phyloP scores from a whole-genome alignment of 495 filamentous ascomycete species.

The Rostrohypoxylon terebratum region DNA sequence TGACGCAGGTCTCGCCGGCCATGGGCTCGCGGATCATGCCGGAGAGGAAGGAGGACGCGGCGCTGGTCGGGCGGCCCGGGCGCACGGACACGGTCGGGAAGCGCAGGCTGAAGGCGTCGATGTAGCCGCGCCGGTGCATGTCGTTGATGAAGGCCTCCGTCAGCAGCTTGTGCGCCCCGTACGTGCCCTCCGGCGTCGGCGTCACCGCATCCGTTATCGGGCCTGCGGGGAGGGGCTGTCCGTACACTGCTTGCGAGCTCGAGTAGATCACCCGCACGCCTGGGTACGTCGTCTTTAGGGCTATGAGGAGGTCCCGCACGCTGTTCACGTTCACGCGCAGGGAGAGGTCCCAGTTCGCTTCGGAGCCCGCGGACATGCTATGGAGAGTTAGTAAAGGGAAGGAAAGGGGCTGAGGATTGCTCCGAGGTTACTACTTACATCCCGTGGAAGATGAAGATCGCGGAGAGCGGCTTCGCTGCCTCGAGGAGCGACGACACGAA shows the following conservation, averaged over 20 bases:
- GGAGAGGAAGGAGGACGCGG: slow-evolving; percentile 78
- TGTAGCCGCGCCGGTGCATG: slow-evolving; percentile 74
- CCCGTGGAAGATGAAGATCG: slow-evolving; percentile 83
- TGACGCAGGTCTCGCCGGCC: slow-evolving; percentile 70
- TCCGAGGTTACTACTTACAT: slow-evolving; percentile 53
- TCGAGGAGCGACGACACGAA: slow-evolving; percentile 63
- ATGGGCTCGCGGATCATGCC: slow-evolving; percentile 70
- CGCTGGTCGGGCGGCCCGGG: slow-evolving; percentile 78
- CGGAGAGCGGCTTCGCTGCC: slow-evolving; percentile 62
- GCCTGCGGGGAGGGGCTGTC: slow-evolving; percentile 50
- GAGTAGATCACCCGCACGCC: slow-evolving; percentile 75
- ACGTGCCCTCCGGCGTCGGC: slow-evolving; percentile 75
- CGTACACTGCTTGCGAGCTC: slow-evolving; percentile 57
- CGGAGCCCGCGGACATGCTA: slow-evolving; percentile 79
- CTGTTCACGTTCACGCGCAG: slow-evolving; percentile 80
- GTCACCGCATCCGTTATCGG: slow-evolving; percentile 59
- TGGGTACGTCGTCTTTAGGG: slow-evolving; percentile 66
- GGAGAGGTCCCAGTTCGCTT: slow-evolving; percentile 80
- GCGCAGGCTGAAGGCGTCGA: slow-evolving; percentile 74
- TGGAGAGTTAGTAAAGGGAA: neutral
- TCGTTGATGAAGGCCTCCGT: slow-evolving; percentile 80
- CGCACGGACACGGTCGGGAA: slow-evolving; percentile 82
- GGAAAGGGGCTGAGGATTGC: neutral
- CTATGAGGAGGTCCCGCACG: slow-evolving; percentile 71
- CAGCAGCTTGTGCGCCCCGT: slow-evolving; percentile 84